A percentile compares a stretch with the other conserved stretches of the same genome.
These are phyloP conservation scores for Candida chilensis DNA, from an alignment of 805 yeast genomes.

Conservation along the genomic window DNA sequence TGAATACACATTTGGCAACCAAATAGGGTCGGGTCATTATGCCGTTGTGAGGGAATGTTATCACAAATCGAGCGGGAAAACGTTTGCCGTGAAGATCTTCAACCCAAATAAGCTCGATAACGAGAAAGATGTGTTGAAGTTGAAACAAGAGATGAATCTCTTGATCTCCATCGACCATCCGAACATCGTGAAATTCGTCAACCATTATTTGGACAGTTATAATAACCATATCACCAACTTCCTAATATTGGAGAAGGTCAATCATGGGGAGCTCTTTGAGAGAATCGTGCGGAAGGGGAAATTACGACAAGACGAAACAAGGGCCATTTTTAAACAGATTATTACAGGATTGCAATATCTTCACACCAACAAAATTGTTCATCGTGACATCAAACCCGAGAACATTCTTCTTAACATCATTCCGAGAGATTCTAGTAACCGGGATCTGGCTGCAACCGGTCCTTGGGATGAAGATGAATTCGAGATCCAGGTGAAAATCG, in stretches of 20 bases:
- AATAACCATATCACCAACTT: constrained; percentile 46
- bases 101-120: constrained; percentile 43
- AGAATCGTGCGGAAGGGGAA: constrained; percentile 59
- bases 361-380: constrained; percentile 30
- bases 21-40: constrained; percentile 71
- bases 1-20: constrained; percentile 44
- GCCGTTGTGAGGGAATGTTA: constrained; percentile 72
- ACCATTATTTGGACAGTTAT: constrained; percentile 44
- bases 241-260: constrained; percentile 63
- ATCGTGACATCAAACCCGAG: constrained; percentile 36
- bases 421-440: constrained; percentile 22
- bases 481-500: constrained; percentile 63
- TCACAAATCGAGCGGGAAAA: constrained; percentile 44
- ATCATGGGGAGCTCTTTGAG: constrained; percentile 69
- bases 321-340: constrained; percentile 43
- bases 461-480: constrained; percentile 57
- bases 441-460: constrained; percentile 21
- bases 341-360: constrained; percentile 26
- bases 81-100: constrained; percentile 69
- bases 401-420: constrained; percentile 39
- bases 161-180: constrained; percentile 59
- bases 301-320: constrained; percentile 53
- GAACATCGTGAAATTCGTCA: constrained; percentile 58
- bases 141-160: constrained; percentile 62
- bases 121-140: constrained; percentile 15